Evolutionary conservation across 306 rosid species (phyloP).

Genomic region (Echinosophora koreensis): DNA sequence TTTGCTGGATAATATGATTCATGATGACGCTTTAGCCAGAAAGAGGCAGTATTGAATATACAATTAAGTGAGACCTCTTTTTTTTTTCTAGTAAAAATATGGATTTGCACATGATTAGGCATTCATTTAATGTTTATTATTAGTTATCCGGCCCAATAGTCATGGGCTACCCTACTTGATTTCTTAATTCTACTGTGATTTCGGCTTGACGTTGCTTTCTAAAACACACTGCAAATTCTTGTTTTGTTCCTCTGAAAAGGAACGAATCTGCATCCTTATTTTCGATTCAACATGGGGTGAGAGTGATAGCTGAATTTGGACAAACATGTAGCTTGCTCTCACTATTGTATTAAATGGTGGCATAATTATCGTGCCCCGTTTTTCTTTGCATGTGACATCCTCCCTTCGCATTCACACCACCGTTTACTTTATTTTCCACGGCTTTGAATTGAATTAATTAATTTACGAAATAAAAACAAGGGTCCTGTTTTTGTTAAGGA

Average conservation of each 20-base stretch:
- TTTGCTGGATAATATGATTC: neutral
- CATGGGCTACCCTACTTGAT: neutral
- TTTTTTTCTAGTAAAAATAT: neutral
- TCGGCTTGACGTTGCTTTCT: constrained; percentile 11
- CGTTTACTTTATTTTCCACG: constrained; percentile 35
- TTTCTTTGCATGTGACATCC: constrained; percentile 53
- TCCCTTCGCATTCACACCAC: neutral
- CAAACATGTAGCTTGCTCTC: neutral
- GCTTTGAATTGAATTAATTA: constrained; percentile 32
- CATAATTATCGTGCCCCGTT: constrained; percentile 45
- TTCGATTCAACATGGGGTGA: constrained; percentile 4
- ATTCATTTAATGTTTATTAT: neutral
- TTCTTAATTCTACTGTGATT: neutral
- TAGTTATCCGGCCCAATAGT: constrained; percentile 18
- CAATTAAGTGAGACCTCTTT: too few species aligned
- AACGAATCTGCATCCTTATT: constrained; percentile 5
- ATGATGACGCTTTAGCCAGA: neutral
- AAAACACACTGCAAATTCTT: constrained; percentile 25
- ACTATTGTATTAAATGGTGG: constrained; percentile 2
- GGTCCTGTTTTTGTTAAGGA: too few species aligned
- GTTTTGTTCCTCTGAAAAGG: constrained; percentile 51
- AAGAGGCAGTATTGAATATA: neutral
- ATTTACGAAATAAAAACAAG: neutral
- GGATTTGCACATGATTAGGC: neutral
- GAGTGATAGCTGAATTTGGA: constrained; percentile 28